These are phyloP conservation scores for Lachancea cidri DNA, from an alignment of 805 yeast genomes.

Conservation along the genomic window DNA sequence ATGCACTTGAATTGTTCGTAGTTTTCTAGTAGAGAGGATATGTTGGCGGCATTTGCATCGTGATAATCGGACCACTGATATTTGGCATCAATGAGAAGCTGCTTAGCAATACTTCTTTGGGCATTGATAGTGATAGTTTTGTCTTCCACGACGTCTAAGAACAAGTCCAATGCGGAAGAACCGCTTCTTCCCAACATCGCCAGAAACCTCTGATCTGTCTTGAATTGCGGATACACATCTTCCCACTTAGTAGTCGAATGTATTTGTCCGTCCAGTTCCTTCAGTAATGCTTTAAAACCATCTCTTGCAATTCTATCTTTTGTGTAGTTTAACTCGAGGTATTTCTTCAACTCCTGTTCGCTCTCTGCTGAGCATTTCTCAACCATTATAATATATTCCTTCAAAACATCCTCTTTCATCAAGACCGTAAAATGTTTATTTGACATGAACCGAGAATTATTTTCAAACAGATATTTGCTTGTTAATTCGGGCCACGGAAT, in stretches of 20 bases:
- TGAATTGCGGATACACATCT: slow-evolving; percentile 46
- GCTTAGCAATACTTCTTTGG: slow-evolving; percentile 55
- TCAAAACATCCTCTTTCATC: slow-evolving; percentile 54
- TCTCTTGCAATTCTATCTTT: slow-evolving; percentile 64
- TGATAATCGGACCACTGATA: slow-evolving; percentile 24
- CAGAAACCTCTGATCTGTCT: slow-evolving; percentile 52
- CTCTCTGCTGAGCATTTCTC: slow-evolving; percentile 22
- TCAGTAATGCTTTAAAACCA: slow-evolving; percentile 46
- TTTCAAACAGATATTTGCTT: slow-evolving; percentile 29
- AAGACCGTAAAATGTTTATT: slow-evolving; percentile 51
- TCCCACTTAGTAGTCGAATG: slow-evolving; percentile 54
- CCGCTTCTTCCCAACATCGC: slow-evolving; percentile 70
- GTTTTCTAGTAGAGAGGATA: slow-evolving; percentile 11
- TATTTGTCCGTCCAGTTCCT: slow-evolving; percentile 33
- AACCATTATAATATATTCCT: slow-evolving; percentile 34
- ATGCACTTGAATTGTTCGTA: slow-evolving; percentile 23
- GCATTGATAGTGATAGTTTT: slow-evolving; percentile 51
- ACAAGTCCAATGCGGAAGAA: slow-evolving; percentile 70
- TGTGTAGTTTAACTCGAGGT: slow-evolving; percentile 42
- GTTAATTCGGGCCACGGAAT: slow-evolving; percentile 25
- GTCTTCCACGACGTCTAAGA: slow-evolving; percentile 67
- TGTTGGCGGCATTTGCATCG: too few species aligned
- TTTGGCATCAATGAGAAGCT: slow-evolving; percentile 38
- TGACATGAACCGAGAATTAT: slow-evolving; percentile 51
- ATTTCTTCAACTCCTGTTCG: slow-evolving; percentile 15